phyloP scores from a whole-genome alignment of 257 asterid genomes.

The Lavandula angustifolia region DNA sequence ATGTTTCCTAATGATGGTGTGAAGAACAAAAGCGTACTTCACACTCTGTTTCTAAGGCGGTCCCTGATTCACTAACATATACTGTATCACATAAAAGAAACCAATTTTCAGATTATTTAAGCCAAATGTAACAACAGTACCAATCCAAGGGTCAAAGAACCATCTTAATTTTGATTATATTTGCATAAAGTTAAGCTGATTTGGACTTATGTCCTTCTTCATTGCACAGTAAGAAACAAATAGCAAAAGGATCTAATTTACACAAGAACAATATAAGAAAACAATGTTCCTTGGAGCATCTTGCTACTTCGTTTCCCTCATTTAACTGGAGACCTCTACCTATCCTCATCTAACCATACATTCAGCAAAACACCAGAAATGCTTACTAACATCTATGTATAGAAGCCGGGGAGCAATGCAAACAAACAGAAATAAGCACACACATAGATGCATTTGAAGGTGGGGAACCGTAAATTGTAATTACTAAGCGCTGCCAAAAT shows the following conservation, averaged over 20 bases:
- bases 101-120: not conserved
- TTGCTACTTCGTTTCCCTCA: not conserved
- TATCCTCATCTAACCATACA: slow-evolving; percentile 1
- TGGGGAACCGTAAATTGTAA: not conserved
- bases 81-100: not conserved
- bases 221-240: slow-evolving; percentile 8
- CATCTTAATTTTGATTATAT: not conserved
- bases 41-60: not conserved
- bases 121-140: not conserved
- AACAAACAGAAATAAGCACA: slow-evolving; percentile 2
- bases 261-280: not conserved
- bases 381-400: slow-evolving; percentile 9
- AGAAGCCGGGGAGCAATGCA: slow-evolving; percentile 4
- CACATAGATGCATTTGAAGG: not conserved
- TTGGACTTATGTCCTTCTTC: not conserved
- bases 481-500: slow-evolving; percentile 1
- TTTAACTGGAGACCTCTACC: not conserved
- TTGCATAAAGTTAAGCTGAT: not conserved
- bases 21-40: not conserved
- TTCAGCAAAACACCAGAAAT: not conserved
- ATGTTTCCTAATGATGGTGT: not conserved
- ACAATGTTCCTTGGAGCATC: not conserved
- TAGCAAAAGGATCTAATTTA: not conserved
- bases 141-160: not conserved
- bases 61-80: not conserved